Evolutionary conservation across 768 basidiomycete genomes (phyloP).

Genomic region (Termitomyces sp.): DNA sequence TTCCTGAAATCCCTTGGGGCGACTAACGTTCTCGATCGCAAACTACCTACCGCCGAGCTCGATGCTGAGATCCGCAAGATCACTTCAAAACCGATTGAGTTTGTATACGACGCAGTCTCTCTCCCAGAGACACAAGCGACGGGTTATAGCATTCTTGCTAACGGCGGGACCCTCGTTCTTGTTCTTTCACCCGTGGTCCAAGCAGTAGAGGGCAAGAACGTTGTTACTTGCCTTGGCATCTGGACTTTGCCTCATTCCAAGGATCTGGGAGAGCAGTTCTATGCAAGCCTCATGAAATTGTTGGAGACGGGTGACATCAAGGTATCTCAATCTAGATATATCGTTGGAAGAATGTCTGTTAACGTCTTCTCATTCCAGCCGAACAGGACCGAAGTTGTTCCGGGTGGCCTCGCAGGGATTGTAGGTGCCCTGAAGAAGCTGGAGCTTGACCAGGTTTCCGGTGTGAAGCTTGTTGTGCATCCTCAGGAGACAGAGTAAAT

Average conservation of each 20-base stretch:
- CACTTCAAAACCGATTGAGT: constrained; percentile 13
- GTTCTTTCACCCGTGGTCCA: constrained; percentile 18
- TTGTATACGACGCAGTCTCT: constrained; percentile 29
- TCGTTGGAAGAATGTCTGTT: not conserved
- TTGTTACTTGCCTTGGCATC: constrained; percentile 3
- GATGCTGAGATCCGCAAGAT: constrained; percentile 15
- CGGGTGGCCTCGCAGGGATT: constrained; percentile 34
- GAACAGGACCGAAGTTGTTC: constrained; percentile 35
- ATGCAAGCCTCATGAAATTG: constrained; percentile 9
- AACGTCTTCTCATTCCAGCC: constrained; percentile 21
- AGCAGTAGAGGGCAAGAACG: constrained; percentile 10
- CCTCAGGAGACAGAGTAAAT: constrained; percentile 31
- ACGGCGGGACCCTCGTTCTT: constrained; percentile 29
- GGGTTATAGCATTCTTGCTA: constrained; percentile 31
- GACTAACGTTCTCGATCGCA: constrained; percentile 24
- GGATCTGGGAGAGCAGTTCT: constrained; percentile 11
- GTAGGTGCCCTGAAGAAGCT: constrained; percentile 29
- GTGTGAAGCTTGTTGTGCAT: constrained; percentile 35
- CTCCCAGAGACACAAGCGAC: constrained; percentile 33
- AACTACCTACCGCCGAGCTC: not conserved
- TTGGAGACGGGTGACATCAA: constrained; percentile 11
- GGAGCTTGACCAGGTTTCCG: constrained; percentile 33
- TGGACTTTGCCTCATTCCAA: constrained; percentile 6
- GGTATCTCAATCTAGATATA: not conserved
- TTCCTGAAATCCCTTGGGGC: constrained; percentile 6